Base-by-base conservation (phyloP, 345 rosid species). In the Syzygium oleosum region DNA sequence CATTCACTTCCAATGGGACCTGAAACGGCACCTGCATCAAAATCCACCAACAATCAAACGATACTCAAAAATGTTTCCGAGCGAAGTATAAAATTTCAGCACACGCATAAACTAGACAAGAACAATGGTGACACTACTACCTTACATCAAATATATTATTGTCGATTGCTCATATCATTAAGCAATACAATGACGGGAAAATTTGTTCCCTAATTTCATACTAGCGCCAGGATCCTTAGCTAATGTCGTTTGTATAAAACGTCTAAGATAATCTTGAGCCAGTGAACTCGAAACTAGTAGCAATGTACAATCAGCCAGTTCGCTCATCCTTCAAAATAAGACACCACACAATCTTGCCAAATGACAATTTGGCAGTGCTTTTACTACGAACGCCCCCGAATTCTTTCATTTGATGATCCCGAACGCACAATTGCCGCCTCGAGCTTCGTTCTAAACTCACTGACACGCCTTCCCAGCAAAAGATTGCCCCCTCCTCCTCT, bases 1-100 rank as follows among this genome's bases (percentile, higher is more conserved):
- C 93, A 88, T 98, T 98, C 78, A 98, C 98, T 90, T 98, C 99
- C 46, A 98, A 87, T 5, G 99, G 99, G 90, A 97, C 99, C 94
- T 95, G 98, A 92, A 98, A 97, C 0, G 99, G 99, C 89, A 98
- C 99, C 99, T 98, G 92, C 91, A 89, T 63, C 27, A 7, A 41
- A 61, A 12, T 21, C 29, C 85, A 85, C 9, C 51, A 54, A 41
- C 46, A 23, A 58, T 85, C 85, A 87, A 52, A 52, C 5, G 10
- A 31, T 41, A 41, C 59, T 11, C 83, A 65, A 63, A 63, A 65
- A 41, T 41, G 52, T 19, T 51, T 52, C 88, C 34, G 29, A 63
- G 83, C 4, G 0, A 73, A 34, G 49, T 73, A 73, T 2, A 73
- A 34, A 17, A 34, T 73, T 19, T 73, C 49, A 6, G 38, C 34